A percentile compares a stretch with the other conserved stretches of the same genome.
Evolutionary conservation across 352 stramenopile species (phyloP).

Genomic region (Pythium coloratum): DNA sequence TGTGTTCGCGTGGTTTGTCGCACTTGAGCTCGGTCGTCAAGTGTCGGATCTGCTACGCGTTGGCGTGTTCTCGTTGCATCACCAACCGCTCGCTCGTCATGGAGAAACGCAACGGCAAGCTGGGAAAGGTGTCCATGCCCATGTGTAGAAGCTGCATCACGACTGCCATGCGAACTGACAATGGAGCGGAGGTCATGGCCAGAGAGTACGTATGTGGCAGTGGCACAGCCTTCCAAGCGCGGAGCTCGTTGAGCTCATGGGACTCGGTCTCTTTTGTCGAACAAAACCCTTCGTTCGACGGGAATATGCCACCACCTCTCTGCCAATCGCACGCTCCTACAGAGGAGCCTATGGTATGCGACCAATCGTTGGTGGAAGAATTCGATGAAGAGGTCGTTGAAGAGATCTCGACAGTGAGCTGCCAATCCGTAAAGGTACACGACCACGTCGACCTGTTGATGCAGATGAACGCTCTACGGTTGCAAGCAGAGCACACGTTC

Average conservation of each 20-base stretch:
- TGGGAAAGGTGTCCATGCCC: neutral
- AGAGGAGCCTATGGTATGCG: too few relatives aligned
- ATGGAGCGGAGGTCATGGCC: neutral
- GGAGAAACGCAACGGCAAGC: neutral
- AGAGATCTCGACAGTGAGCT: neutral
- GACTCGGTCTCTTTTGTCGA: neutral
- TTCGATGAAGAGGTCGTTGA: neutral
- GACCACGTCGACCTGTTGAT: neutral
- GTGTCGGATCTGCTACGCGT: neutral
- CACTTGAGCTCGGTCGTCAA: neutral
- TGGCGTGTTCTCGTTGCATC: neutral
- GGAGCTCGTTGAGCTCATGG: neutral
- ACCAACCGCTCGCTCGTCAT: neutral
- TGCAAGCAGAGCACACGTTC: neutral
- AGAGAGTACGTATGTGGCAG: too few relatives aligned
- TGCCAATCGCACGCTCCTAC: too few relatives aligned
- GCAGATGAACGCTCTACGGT: neutral
- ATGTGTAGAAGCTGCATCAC: neutral
- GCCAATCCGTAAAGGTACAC: neutral
- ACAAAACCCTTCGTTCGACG: neutral
- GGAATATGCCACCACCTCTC: neutral
- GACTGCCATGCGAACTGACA: neutral
- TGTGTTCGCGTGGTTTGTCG: neutral
- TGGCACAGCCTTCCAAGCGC: too few relatives aligned
- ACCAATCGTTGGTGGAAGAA: too few relatives aligned